phyloP scores from a whole-genome alignment of 75 land plant species.

The Picea glauca region DNA sequence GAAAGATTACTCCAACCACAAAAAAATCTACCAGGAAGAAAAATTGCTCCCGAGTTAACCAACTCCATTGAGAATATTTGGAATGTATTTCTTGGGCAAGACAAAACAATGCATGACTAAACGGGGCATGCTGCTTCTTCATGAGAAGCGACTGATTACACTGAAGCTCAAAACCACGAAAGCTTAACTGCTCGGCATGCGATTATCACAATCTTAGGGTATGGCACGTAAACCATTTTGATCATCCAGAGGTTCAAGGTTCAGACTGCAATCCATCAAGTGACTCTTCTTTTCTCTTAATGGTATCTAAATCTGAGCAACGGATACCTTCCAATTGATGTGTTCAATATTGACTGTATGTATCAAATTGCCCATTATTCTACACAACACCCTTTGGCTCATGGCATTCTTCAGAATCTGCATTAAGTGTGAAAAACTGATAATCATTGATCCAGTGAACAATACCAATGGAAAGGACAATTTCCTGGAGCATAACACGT shows the following conservation, averaged over 20 bases:
- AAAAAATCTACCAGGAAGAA: too few relatives aligned
- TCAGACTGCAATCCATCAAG: neutral
- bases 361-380: neutral
- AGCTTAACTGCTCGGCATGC: neutral
- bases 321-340: neutral
- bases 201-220: neutral
- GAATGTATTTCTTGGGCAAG: too few relatives aligned
- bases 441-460: constrained; percentile 76
- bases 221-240: neutral
- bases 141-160: too few relatives aligned
- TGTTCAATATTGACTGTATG: neutral
- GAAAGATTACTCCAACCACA: too few relatives aligned
- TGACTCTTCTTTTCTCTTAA: neutral
- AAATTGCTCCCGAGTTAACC: too few relatives aligned
- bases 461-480: constrained; percentile 72
- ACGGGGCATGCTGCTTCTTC: too few relatives aligned
- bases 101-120: too few relatives aligned
- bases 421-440: constrained; percentile 21
- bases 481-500: constrained; percentile 62
- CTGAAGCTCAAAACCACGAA: too few relatives aligned
- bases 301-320: neutral
- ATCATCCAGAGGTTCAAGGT: neutral
- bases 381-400: neutral
- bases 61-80: too few relatives aligned
- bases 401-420: neutral